Evolutionary conservation across 345 rosid species (phyloP), one percentile per base, ranked within the genome.

Genomic region (Capsella bursapastoris): DNA sequence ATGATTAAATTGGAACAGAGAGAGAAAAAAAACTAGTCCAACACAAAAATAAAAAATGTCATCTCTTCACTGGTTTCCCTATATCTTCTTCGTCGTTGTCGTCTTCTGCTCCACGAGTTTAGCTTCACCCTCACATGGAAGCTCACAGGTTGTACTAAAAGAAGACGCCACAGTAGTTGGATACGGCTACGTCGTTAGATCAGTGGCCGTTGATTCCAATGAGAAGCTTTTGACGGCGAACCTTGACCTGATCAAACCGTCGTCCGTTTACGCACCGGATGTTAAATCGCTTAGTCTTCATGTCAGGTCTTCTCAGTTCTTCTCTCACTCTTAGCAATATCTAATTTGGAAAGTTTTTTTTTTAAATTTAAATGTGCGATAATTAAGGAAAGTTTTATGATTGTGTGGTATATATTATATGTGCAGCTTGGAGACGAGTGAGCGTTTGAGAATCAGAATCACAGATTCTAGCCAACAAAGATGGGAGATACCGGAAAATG

Each of bases 401-500:
- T 37, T 10, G 15, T 57, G 2, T 22, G 25, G 38, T 22, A 3
- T 57, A 7, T 52, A 58, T 64, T 43, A 12, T 43, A 22, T 31
- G 7, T 58, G 38, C 68, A 87, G 92, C 76, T 84, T 82, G 47
- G 87, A 86, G 73, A 70, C 84, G 5, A 68, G 79, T 37, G 86
- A 83, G 22, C 87, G 86, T 28, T 74, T 90, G 70, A 81, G 90
- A 58, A 80, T 87, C 66, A 84, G 65, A 34, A 66, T 87, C 22
- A 78, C 89, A 44, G 92, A 87, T 65, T 71, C 86, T 13, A 66
- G 51, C 12, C 43, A 61, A 18, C 71, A 31, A 41, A 80, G 96
- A 79, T 87, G 96, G 89, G 90, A 90, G 76, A 78, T 90, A 57
- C 90, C 88, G 4, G 73, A 80, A 45, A 45, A 81, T 18, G 77